A percentile compares a stretch with the other conserved stretches of the same genome.
Evolutionary conservation across 345 rosid species (phyloP).

Genomic region (Garcia nutans): DNA sequence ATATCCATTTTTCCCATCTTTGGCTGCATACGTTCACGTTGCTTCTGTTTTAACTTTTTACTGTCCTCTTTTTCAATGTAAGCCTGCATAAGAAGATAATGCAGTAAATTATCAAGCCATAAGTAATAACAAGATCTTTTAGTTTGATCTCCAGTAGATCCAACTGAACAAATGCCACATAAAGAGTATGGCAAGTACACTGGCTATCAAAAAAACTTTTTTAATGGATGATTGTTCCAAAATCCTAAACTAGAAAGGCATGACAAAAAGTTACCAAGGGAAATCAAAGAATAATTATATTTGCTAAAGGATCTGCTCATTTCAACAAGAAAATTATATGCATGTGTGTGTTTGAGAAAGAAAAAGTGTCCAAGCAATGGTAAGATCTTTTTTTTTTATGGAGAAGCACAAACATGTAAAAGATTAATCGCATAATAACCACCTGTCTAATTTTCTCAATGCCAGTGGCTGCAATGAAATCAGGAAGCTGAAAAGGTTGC

Average conservation of each 20-base stretch:
- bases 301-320: not conserved
- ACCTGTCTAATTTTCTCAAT: slow-evolving; percentile 99
- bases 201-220: not conserved
- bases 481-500: slow-evolving; percentile 98
- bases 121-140: too few species aligned
- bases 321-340: not conserved
- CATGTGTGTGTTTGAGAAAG: not conserved
- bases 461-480: slow-evolving; percentile 99
- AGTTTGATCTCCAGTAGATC: not conserved
- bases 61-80: slow-evolving; percentile 98
- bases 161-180: not conserved
- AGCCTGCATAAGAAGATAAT: slow-evolving; percentile 53
- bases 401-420: too few species aligned
- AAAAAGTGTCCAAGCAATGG: not conserved
- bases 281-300: too few species aligned
- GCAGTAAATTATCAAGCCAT: not conserved
- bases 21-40: slow-evolving; percentile 99
- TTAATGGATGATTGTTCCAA: not conserved
- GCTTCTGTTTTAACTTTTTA: slow-evolving; percentile 97
- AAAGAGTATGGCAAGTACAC: not conserved
- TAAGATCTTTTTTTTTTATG: too few species aligned
- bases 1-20: slow-evolving; percentile 99
- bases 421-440: slow-evolving; percentile 9
- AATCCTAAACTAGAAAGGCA: not conserved
- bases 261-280: not conserved